A percentile compares a stretch with the other conserved stretches of the same genome.
Evolutionary conservation across 345 rosid genomes (phyloP).

Genomic region (Punica granatum): DNA sequence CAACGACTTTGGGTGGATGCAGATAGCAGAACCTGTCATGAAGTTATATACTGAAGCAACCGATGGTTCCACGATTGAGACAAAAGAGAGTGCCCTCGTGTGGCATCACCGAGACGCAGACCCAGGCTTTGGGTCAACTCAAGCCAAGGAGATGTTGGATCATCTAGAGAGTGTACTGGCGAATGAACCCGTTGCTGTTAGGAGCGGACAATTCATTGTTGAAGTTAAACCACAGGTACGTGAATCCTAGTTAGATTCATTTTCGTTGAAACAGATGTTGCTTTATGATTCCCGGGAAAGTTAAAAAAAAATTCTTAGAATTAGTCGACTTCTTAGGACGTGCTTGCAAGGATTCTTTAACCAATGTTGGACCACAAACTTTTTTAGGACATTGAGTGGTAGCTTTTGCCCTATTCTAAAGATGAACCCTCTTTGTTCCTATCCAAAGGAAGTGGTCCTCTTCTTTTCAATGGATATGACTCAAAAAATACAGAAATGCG

Average conservation of each 20-base stretch:
- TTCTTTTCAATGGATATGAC: slow-evolving; percentile 1
- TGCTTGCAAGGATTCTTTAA: background rate
- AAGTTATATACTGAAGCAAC: slow-evolving; percentile 63
- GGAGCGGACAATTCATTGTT: slow-evolving; percentile 62
- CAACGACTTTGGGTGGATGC: slow-evolving; percentile 60
- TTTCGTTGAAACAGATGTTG: background rate
- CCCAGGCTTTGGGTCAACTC: slow-evolving; percentile 64
- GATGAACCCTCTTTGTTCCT: background rate
- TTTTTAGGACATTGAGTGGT: background rate
- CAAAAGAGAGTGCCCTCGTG: slow-evolving; percentile 65
- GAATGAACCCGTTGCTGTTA: slow-evolving; percentile 66
- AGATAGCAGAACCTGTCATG: slow-evolving; percentile 68
- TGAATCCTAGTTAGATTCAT: background rate
- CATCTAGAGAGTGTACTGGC: slow-evolving; percentile 73
- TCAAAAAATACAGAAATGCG: background rate
- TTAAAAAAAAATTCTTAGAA: background rate
- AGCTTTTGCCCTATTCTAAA: background rate
- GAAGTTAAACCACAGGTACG: slow-evolving; percentile 78
- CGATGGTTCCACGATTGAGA: slow-evolving; percentile 63
- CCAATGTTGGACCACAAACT: background rate
- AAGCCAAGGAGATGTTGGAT: slow-evolving; percentile 73
- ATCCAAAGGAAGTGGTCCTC: slow-evolving; percentile 2
- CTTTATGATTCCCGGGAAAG: background rate
- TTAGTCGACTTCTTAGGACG: background rate
- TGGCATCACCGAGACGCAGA: slow-evolving; percentile 81